Evolutionary conservation across 78 protist species (phyloP).

Genomic region (Anaeramoeba ignava): DNA sequence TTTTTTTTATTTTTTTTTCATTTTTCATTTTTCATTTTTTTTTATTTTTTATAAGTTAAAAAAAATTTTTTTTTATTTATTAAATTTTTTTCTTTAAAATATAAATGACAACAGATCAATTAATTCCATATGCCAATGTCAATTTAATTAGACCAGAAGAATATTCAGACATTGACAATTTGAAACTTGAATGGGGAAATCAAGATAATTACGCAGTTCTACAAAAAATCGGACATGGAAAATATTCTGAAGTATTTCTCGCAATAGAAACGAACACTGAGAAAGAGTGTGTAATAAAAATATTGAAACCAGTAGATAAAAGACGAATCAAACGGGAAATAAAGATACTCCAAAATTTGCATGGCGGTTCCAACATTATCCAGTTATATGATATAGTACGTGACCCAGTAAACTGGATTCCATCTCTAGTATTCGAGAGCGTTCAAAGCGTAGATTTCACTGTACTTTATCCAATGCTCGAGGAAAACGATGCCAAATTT

Average conservation of each 20-base stretch:
- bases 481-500: conserved; percentile 79
- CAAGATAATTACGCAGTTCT: conserved; percentile 82
- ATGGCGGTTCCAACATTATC: conserved; percentile 90
- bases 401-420: conserved; percentile 86
- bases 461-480: conserved; percentile 84
- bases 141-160: no score
- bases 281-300: conserved; percentile 38
- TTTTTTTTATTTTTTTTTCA: no score
- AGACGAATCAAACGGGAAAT: conserved; percentile 92
- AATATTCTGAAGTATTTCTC: conserved; percentile 97
- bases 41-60: no score
- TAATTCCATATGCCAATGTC: no score
- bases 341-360: conserved; percentile 84
- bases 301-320: conserved; percentile 58
- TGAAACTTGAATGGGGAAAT: no score
- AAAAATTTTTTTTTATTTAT: no score
- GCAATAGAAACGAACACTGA: conserved; percentile 57
- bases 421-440: conserved; percentile 82
- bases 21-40: no score
- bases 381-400: conserved; percentile 82
- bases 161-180: no score
- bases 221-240: conserved; percentile 96
- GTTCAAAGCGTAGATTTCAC: conserved; percentile 89
- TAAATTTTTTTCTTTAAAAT: no score
- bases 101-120: no score